A percentile compares a stretch with the other conserved stretches of the same genome.
phyloP scores from a whole-genome alignment of 345 rosid genomes.

The Hibiscus tridactylites region DNA sequence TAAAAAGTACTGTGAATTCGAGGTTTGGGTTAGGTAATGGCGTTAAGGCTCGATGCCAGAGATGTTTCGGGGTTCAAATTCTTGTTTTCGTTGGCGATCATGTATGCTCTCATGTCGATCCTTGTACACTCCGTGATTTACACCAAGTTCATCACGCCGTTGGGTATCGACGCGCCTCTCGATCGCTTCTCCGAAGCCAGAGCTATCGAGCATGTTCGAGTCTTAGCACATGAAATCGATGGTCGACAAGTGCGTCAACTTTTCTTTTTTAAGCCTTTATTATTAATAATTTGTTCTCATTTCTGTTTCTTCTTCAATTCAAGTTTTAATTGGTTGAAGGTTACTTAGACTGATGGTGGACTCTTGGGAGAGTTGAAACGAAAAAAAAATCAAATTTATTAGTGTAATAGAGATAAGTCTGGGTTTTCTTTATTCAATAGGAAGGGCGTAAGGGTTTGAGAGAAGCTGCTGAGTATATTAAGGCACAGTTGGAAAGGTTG shows the following conservation, averaged over 20 bases:
- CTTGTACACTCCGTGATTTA: conserved; percentile 50
- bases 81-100: conserved; percentile 36
- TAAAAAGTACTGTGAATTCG: background rate
- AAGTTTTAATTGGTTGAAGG: background rate
- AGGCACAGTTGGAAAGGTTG: conserved; percentile 50
- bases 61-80: conserved; percentile 62
- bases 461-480: conserved; percentile 80
- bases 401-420: too few species aligned
- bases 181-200: conserved; percentile 92
- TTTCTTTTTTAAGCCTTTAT: background rate
- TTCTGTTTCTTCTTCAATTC: background rate
- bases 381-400: too few species aligned
- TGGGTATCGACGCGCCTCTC: conserved; percentile 68
- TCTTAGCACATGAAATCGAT: conserved; percentile 53
- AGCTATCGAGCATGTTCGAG: conserved; percentile 81
- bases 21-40: conserved; percentile 29
- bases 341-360: too few species aligned
- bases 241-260: conserved; percentile 74
- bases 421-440: conserved; percentile 22
- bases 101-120: conserved; percentile 60
- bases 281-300: background rate
- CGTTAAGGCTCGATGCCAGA: conserved; percentile 37
- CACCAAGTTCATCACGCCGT: conserved; percentile 60
- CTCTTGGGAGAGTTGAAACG: too few species aligned
- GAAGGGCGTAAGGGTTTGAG: conserved; percentile 83